A percentile compares a stretch with the other conserved stretches of the same genome.
phyloP scores from a whole-genome alignment of 495 filamentous ascomycete genomes.

The Neurospora discreta region DNA sequence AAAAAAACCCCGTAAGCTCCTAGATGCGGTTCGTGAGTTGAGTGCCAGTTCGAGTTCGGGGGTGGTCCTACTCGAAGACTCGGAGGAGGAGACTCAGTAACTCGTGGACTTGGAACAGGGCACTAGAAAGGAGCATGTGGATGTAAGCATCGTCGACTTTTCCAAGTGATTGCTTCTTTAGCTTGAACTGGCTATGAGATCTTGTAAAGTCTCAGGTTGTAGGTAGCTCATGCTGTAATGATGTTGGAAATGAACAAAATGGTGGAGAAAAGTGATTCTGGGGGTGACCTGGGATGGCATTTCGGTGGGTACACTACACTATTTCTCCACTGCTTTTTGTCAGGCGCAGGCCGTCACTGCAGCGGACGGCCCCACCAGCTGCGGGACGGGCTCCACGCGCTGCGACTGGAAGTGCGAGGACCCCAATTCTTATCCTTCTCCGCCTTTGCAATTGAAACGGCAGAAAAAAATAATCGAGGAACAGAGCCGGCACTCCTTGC shows the following conservation, averaged over 20 bases:
- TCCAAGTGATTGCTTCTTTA: not conserved
- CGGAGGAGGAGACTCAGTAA: not conserved
- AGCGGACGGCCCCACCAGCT: not conserved
- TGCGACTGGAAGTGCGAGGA: not conserved
- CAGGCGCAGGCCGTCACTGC: not conserved
- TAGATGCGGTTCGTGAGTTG: not conserved
- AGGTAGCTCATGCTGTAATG: not conserved
- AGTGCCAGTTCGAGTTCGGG: not conserved
- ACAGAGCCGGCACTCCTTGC: not conserved
- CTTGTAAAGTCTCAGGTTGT: not conserved
- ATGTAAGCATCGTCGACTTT: not conserved
- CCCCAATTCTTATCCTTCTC: not conserved
- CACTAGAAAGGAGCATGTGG: not conserved
- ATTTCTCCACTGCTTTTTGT: not conserved
- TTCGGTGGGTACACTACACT: not conserved
- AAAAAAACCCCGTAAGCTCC: not conserved
- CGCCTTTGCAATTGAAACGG: not conserved
- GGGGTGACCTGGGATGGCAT: not conserved
- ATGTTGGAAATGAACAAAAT: not conserved
- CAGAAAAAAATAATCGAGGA: not conserved
- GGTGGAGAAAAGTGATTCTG: not conserved
- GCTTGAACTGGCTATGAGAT: not conserved
- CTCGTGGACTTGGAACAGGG: not conserved
- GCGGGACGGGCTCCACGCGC: not conserved
- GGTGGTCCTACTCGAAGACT: not conserved